These are phyloP conservation scores for Debaryomyces psychrophilus DNA, from an alignment of 1,139 yeast genomes.

Conservation along the genomic window DNA sequence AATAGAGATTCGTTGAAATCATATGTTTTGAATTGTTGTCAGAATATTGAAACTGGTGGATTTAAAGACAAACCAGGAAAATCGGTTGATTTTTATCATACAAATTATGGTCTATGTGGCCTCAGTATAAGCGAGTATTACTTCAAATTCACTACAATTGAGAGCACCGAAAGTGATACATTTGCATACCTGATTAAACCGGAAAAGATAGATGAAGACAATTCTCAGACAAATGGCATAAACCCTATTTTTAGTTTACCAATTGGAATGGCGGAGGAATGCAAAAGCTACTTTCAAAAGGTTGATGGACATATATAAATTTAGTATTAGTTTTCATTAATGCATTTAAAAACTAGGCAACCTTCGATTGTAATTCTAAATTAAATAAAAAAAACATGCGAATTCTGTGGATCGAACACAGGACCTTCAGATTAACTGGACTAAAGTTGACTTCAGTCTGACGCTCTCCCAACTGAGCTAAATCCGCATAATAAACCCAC, in stretches of 20 bases:
- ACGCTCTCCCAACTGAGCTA: slow-evolving; percentile 92
- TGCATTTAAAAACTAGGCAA: no score
- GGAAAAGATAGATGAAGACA: slow-evolving; percentile 20
- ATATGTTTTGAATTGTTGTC: slow-evolving; percentile 79
- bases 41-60: slow-evolving; percentile 63
- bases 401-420: slow-evolving; percentile 60
- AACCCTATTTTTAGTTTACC: slow-evolving; percentile 75
- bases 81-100: slow-evolving; percentile 83
- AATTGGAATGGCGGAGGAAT: slow-evolving; percentile 24
- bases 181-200: slow-evolving; percentile 35
- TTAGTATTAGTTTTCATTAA: not conserved
- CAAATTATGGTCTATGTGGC: slow-evolving; percentile 83
- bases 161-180: slow-evolving; percentile 4
- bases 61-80: slow-evolving; percentile 87
- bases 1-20: slow-evolving; percentile 58
- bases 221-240: slow-evolving; percentile 36
- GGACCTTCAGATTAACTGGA: slow-evolving; percentile 65
- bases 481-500: slow-evolving; percentile 32
- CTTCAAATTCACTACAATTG: slow-evolving; percentile 27
- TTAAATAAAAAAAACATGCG: slow-evolving; percentile 33
- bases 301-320: slow-evolving; percentile 4
- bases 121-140: slow-evolving; percentile 66
- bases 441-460: slow-evolving; percentile 67
- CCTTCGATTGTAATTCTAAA: no score
- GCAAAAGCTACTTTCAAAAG: slow-evolving; percentile 20